Base-by-base conservation (phyloP, 805 yeast species). In the Ogataea chonburiensis region DNA sequence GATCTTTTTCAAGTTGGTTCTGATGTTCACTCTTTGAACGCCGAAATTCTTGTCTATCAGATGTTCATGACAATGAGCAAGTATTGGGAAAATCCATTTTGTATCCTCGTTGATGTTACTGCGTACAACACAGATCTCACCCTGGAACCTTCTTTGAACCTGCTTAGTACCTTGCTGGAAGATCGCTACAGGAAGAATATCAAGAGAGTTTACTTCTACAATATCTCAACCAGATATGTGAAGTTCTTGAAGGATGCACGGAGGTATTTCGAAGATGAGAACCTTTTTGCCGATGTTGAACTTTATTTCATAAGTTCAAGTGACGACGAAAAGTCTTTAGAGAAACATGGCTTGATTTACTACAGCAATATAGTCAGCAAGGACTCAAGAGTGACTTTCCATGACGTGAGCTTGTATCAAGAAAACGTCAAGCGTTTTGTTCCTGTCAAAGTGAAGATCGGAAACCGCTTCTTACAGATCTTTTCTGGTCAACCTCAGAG, bases 21-120 rank as follows among this genome's bases (percentile, higher is more conserved):
- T 9, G 58, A 56, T 7, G 25, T 24, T 8, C 18, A 13, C n/a
- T 11, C 13, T 7, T 30, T 56, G 10, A 74, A 72, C 28, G 53
- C 69, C 0, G 81, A 82, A 28, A 61, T 75, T 4, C 59, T 81
- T 17, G 61, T 75, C 16, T 86, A 73, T 58, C 70, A 81, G 41
- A 48, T 79, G 6, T 70, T 84, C 35, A 87, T 83, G 47, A 70
- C 75, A 4, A 73, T 81, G 12, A 73, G 81, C 34, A 82, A 80
- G 52, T 69, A 85, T 17, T 82, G 94, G 89, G 77, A 79, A 14
- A 69, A 75, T 20, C 77, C 75, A 38, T 85, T 71, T 54, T 74
- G 77, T 42, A 42, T 79, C 32, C 73, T 86, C 5, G 47, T 76
- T 40, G 95, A 87, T 56, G 77, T 85, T 46, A 83, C 95, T 0